Evolutionary conservation across 2,329 filamentous ascomycete genomes (phyloP).

Genomic region (Shiraia sp.): DNA sequence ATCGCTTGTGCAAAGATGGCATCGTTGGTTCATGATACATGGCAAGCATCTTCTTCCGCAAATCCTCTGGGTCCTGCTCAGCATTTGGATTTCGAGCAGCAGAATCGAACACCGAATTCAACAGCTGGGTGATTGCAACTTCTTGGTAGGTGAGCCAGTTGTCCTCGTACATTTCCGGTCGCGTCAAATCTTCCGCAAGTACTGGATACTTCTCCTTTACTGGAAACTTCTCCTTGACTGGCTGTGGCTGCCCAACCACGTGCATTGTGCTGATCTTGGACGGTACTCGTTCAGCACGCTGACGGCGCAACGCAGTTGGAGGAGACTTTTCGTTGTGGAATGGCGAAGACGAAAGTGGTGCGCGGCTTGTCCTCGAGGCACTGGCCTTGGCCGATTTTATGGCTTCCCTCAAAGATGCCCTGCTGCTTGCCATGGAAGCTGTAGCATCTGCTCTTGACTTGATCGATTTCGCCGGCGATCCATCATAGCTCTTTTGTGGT

Average conservation of each 20-base stretch:
- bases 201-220: conserved; percentile 53
- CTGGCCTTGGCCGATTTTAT: conserved; percentile 33
- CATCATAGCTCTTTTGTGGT: conserved; percentile 35
- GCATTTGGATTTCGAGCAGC: conserved; percentile 28
- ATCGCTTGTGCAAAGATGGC: conserved; percentile 57
- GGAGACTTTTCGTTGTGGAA: conserved; percentile 43
- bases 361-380: conserved; percentile 20
- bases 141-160: conserved; percentile 67
- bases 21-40: conserved; percentile 59
- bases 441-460: conserved; percentile 34
- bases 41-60: conserved; percentile 55
- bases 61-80: conserved; percentile 34
- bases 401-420: conserved; percentile 25
- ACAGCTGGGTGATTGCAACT: conserved; percentile 61
- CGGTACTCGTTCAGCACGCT: conserved; percentile 24
- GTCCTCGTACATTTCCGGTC: conserved; percentile 65
- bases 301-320: conserved; percentile 37
- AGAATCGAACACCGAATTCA: conserved; percentile 59
- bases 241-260: conserved; percentile 33
- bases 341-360: conserved; percentile 37
- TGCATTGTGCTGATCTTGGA: conserved; percentile 40
- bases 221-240: conserved; percentile 28
- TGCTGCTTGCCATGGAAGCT: conserved; percentile 29
- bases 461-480: conserved; percentile 40
- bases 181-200: conserved; percentile 57